These are phyloP conservation scores for Pulveroboletus ravenelii DNA, from an alignment of 768 basidiomycete species.

Conservation along the genomic window DNA sequence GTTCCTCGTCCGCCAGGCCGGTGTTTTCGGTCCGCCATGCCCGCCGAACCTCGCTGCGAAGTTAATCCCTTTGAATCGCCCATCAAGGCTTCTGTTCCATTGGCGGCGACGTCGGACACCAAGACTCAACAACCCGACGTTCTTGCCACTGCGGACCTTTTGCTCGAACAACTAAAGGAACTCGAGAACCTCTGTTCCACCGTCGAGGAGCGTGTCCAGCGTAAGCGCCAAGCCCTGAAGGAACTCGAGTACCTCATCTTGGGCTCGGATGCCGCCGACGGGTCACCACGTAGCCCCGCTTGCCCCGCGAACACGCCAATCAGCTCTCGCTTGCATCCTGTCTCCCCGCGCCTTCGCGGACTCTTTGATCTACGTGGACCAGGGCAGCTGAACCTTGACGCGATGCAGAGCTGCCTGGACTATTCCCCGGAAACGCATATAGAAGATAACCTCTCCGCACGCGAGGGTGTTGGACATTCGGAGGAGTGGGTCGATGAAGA, in stretches of 20 bases:
- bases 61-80: slow-evolving; percentile 22
- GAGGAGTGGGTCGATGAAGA: slow-evolving; percentile 27
- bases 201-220: slow-evolving; percentile 21
- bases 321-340: slow-evolving; percentile 6
- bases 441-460: slow-evolving; percentile 1
- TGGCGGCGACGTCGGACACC: neutral
- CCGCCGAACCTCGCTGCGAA: neutral
- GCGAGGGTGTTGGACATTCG: slow-evolving; percentile 7
- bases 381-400: slow-evolving; percentile 19
- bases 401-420: slow-evolving; percentile 22
- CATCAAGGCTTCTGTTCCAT: slow-evolving; percentile 4
- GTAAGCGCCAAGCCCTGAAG: slow-evolving; percentile 19
- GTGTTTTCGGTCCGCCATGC: slow-evolving; percentile 4
- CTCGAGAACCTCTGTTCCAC: slow-evolving; percentile 23
- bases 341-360: slow-evolving; percentile 29
- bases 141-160: slow-evolving; percentile 29
- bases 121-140: slow-evolving; percentile 14
- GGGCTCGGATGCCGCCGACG: slow-evolving; percentile 6
- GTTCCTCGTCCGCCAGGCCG: neutral
- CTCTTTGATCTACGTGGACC: slow-evolving; percentile 29
- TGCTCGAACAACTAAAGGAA: slow-evolving; percentile 23
- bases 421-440: slow-evolving; percentile 17
- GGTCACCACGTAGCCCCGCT: slow-evolving; percentile 13
- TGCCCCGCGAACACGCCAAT: slow-evolving; percentile 24
- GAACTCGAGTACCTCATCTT: slow-evolving; percentile 22